Base-by-base conservation (phyloP, 2,329 filamentous ascomycete species). In the Aspergillus pseudoglaucus region DNA sequence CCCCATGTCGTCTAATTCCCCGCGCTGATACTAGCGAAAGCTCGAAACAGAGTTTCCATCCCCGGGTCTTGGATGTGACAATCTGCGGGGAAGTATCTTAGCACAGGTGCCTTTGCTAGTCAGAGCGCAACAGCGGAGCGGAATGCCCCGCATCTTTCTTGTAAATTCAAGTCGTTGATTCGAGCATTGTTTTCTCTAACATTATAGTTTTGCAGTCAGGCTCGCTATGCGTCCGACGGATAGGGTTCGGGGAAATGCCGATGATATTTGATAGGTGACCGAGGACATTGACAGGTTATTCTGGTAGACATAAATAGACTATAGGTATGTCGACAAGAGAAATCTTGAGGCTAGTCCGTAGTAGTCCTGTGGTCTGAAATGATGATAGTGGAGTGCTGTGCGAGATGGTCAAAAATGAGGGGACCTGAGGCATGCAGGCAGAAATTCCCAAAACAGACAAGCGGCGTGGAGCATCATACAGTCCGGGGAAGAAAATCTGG, bases 11-110 rank as follows among this genome's bases (percentile, higher is more conserved):
- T 18, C n/a, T 37, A 37, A 37, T 37, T 37, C 33, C 33, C 33
- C 33, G 33, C 33, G 33, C n/a, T 81, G 82, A 0, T 71, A 30
- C 10, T 10, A 12, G 6, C 33, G 3, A 35, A 35, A 35, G n/a
- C 14, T 17, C 33, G 33, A 35, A 35, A 35, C 33, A 35, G 33
- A 35, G 14, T 35, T 35, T 39, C 37, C 8, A 39, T 22, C 17
- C 15, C 37, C 37, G 17, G 37, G 22, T 39, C 15, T 20, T 12
- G 15, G n/a, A 35, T 4, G 33, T 35, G 37, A 39, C 37, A 39
- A 39, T 22, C 17, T 39, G 37, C 37, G 37, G 37, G 37, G 37
- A 20, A 39, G 37, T 18, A 6, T 12, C 18, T 6, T 15, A 18
- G 37, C 17, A 22, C 18, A 37, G 12, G 5, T n/a, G 33, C 4